These are phyloP conservation scores for Erythrophleum fordii DNA, from an alignment of 306 rosid species.

Conservation along the genomic window DNA sequence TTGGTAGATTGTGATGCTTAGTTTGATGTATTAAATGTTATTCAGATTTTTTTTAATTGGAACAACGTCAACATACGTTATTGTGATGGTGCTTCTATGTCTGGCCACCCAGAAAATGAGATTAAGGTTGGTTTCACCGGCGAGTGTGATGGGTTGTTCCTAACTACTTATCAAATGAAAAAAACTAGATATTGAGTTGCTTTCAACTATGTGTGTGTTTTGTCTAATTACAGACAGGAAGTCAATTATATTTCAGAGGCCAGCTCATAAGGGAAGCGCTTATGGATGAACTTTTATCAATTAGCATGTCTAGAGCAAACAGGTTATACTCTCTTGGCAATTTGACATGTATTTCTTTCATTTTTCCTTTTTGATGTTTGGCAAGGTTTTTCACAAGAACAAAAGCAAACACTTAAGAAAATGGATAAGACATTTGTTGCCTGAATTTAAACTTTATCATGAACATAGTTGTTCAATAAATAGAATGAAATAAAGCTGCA, in stretches of 20 bases:
- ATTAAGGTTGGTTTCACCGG: constrained; percentile 45
- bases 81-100: constrained; percentile 92
- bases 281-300: constrained; percentile 76
- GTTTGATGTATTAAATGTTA: constrained; percentile 45
- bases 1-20: constrained; percentile 35
- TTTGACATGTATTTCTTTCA: background rate
- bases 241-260: constrained; percentile 77
- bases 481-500: background rate
- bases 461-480: background rate
- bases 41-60: constrained; percentile 92
- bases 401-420: background rate
- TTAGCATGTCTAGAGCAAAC: constrained; percentile 77
- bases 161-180: background rate
- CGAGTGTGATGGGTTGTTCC: background rate
- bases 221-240: constrained; percentile 50
- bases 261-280: constrained; percentile 85
- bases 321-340: constrained; percentile 52
- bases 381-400: background rate
- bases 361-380: background rate
- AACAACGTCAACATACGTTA: constrained; percentile 89
- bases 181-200: background rate
- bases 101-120: constrained; percentile 79
- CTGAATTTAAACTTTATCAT: background rate
- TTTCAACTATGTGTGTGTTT: constrained; percentile 6
- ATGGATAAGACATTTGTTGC: background rate